phyloP scores from a whole-genome alignment of 2,329 filamentous ascomycete genomes.

The Xylaria sp. region DNA sequence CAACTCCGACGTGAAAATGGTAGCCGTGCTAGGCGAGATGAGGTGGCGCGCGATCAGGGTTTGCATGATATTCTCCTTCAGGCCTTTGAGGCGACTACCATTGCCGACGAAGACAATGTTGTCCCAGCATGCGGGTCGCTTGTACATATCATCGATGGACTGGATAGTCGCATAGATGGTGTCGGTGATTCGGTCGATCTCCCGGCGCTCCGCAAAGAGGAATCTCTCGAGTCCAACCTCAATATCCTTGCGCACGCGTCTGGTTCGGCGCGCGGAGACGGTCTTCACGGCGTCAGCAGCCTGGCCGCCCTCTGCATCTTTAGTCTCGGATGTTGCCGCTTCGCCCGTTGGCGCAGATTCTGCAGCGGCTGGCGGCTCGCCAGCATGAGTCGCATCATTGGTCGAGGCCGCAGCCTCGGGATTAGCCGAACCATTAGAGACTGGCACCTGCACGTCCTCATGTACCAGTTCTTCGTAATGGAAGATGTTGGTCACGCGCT shows the following conservation, averaged over 20 bases:
- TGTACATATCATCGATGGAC: conserved; percentile 75
- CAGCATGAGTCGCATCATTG: conserved; percentile 11
- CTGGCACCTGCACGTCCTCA: conserved; percentile 44
- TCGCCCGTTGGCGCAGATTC: conserved; percentile 20
- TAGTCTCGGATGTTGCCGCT: conserved; percentile 19
- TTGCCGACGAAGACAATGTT: conserved; percentile 88
- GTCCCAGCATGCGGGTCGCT: conserved; percentile 86
- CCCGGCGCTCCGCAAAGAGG: conserved; percentile 59
- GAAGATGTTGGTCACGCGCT: conserved; percentile 64
- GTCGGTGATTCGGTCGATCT: conserved; percentile 78
- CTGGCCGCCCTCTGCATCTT: conserved; percentile 16
- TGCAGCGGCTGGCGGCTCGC: conserved; percentile 18
- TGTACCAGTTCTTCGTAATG: conserved; percentile 64
- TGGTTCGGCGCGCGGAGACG: conserved; percentile 43
- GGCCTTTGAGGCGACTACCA: conserved; percentile 66
- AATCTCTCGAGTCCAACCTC: conserved; percentile 75
- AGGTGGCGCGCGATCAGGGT: conserved; percentile 78
- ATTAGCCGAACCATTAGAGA: conserved; percentile 26
- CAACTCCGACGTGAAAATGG: conserved; percentile 95
- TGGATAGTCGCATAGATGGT: conserved; percentile 80
- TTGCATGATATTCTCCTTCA: conserved; percentile 81
- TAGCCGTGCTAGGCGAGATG: conserved; percentile 85
- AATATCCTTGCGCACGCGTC: conserved; percentile 59
- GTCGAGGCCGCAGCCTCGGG: conserved; percentile 5
- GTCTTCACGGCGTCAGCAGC: conserved; percentile 30